Base-by-base conservation (phyloP, 2,329 filamentous ascomycete genomes). In the Epichloe gansuensis region DNA sequence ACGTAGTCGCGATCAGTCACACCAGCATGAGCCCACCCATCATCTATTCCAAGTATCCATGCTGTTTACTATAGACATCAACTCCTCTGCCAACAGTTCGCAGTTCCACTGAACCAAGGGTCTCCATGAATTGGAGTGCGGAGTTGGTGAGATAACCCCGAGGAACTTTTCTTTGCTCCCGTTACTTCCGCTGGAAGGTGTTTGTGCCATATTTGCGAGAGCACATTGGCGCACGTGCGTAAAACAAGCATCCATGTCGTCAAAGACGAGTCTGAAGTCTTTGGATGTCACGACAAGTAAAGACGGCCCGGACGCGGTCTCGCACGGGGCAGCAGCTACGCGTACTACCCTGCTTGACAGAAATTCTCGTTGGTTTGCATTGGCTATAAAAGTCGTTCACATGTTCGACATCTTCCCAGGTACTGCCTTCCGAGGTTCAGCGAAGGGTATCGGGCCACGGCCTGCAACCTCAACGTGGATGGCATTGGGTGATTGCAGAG, bases 241-340 rank as follows among this genome's bases (percentile, higher is more conserved):
- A 45, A 75, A 75, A 68, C 71, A 73, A 0, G 69, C 59, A 51
- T 75, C 73, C 1, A 74, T 59, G 43, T 75, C 73, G 46, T 75
- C 73, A 48, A 74, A 74, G 4, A 75, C 67, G 1, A 62, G 57
- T 34, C 68, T 67, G n/a, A 74, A 65, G 2, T 75, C 66, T 1
- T 63, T 69, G 0, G 68, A 70, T 2, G 65, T 65, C 2, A 75
- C 65, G 0, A 71, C 61, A 0, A 75, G 60, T 0, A 66, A 63
- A 0, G 65, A 69, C 0, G 63, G 60, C 1, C 57, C 60, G 0
- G 61, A 58, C 12, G 61, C 62, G 2, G 58, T 67, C 37, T 68
- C 63, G 50, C 69, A 71, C 21, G 63, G 62, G 15, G 65, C 61
- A 13, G 64, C 60, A 12, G 75, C 64, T 0, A 65, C 64, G 4